Percentiles rank a stretch among this genome's conserved stretches.
phyloP scores from a whole-genome alignment of 1,284 basidiomycete genomes.

The Afroboletus lepidellus region DNA sequence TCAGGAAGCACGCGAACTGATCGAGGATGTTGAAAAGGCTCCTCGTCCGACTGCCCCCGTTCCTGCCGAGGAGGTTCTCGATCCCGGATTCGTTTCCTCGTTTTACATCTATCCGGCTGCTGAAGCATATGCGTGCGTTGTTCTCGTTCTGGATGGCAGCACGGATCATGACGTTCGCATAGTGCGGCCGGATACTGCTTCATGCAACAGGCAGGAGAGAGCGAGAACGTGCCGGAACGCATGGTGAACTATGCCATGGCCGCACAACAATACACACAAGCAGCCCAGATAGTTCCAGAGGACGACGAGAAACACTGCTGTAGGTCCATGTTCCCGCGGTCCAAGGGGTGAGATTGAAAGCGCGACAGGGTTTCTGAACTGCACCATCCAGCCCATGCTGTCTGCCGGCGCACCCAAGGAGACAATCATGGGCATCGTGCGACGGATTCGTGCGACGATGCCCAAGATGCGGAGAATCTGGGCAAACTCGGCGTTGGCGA shows the following conservation, averaged over 20 bases:
- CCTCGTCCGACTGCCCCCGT: background rate
- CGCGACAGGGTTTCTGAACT: background rate
- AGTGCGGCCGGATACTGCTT: slow-evolving; percentile 1
- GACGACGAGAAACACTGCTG: slow-evolving; percentile 2
- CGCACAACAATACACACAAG: background rate
- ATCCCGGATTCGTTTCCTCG: background rate
- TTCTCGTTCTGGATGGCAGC: background rate
- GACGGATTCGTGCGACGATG: background rate
- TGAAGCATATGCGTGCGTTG: background rate
- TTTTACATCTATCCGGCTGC: slow-evolving; percentile 6
- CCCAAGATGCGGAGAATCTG: slow-evolving; percentile 4
- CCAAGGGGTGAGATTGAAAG: background rate
- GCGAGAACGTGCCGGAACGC: background rate
- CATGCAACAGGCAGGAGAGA: background rate
- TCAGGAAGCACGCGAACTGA: background rate
- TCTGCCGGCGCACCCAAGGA: background rate
- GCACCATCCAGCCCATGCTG: background rate
- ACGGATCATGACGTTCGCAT: background rate
- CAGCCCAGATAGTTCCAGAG: background rate
- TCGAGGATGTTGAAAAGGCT: background rate
- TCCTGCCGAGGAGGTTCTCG: background rate
- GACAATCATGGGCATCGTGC: background rate
- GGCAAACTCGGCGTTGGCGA: background rate
- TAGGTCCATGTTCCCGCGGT: background rate
- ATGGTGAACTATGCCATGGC: background rate